Percentiles rank a stretch among this genome's conserved stretches.
These are phyloP conservation scores for Pestalotiopsis sp. DNA, from an alignment of 2,329 filamentous ascomycete species.

Conservation along the genomic window DNA sequence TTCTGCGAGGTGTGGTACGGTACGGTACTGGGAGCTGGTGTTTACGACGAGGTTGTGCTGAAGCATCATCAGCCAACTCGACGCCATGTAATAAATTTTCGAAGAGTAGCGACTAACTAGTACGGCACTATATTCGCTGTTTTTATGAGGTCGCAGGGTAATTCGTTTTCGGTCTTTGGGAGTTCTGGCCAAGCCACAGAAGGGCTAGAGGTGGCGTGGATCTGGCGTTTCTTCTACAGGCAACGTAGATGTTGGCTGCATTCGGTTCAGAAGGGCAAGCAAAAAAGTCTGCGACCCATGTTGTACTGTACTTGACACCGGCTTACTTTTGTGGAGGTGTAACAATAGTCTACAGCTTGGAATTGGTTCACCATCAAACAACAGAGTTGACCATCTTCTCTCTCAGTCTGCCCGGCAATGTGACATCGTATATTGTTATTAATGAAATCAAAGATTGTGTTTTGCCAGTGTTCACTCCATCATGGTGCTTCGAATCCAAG, in stretches of 20 bases:
- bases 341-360: constrained; percentile 11
- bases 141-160: neutral
- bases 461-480: constrained; percentile 49
- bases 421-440: neutral
- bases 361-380: neutral
- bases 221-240: constrained; percentile 9
- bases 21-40: too few relatives aligned
- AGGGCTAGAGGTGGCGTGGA: neutral
- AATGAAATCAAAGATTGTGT: neutral
- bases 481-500: too few relatives aligned
- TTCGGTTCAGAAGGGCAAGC: neutral
- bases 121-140: neutral
- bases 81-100: neutral
- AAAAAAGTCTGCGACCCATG: neutral
- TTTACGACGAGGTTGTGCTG: too few relatives aligned
- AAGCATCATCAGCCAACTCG: neutral
- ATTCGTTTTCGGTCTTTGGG: neutral
- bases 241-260: neutral
- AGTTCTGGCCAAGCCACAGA: neutral
- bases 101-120: neutral
- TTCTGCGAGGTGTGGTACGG: too few relatives aligned
- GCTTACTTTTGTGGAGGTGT: neutral
- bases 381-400: neutral
- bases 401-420: neutral
- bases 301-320: neutral